A percentile compares a stretch with the other conserved stretches of the same genome.
Evolutionary conservation across 495 filamentous ascomycete genomes (phyloP).

Genomic region (Xylaria sp.): DNA sequence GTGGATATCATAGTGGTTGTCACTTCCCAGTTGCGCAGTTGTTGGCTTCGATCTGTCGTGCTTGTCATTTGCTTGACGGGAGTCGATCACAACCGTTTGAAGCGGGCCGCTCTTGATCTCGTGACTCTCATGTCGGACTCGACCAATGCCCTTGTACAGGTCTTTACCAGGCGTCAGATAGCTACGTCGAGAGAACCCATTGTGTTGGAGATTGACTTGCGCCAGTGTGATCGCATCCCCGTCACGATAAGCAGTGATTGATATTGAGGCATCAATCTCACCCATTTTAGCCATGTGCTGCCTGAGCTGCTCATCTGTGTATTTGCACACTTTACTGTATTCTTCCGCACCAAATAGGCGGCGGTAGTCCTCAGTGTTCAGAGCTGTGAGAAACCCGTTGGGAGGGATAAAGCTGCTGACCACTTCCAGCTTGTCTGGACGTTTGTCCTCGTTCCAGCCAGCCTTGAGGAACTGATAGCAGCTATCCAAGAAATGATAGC

Average conservation of each 20-base stretch:
- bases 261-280: background rate
- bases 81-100: background rate
- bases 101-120: background rate
- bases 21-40: background rate
- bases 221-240: background rate
- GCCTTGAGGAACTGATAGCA: background rate
- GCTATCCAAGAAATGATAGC: constrained; percentile 1
- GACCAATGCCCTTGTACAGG: background rate
- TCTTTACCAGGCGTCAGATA: background rate
- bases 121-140: background rate
- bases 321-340: background rate
- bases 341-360: background rate
- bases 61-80: background rate
- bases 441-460: background rate
- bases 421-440: background rate
- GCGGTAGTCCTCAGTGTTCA: background rate
- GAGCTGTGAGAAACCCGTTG: background rate
- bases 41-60: background rate
- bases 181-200: background rate
- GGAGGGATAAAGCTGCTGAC: background rate
- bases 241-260: background rate
- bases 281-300: background rate
- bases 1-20: background rate
- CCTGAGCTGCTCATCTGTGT: background rate
- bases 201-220: background rate